A percentile compares a stretch with the other conserved stretches of the same genome.
These are phyloP conservation scores for Geotrichum fermentans DNA, from an alignment of 1,139 yeast genomes.

Conservation along the genomic window DNA sequence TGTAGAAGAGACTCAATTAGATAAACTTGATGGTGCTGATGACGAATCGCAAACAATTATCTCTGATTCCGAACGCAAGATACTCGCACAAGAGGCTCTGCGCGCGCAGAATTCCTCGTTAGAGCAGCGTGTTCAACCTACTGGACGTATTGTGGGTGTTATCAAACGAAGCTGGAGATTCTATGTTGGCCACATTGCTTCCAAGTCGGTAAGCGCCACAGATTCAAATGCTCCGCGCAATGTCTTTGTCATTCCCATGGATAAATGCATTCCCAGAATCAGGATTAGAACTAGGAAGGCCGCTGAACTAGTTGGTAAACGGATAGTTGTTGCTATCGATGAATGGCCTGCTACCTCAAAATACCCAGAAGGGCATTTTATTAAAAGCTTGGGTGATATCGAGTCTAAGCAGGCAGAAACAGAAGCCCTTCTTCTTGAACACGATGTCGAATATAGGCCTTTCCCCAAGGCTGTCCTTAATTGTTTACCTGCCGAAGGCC, in stretches of 20 bases:
- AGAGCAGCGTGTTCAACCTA: constrained; percentile 62
- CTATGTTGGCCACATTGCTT: constrained; percentile 91
- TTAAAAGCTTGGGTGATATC: constrained; percentile 79
- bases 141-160: constrained; percentile 87
- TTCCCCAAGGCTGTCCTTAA: constrained; percentile 87
- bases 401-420: constrained; percentile 95
- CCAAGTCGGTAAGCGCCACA: constrained; percentile 64
- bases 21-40: constrained; percentile 49
- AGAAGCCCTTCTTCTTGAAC: constrained; percentile 87
- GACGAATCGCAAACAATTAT: constrained; percentile 45
- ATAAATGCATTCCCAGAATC: constrained; percentile 78
- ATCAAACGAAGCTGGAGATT: constrained; percentile 91
- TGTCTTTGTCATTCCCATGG: constrained; percentile 86
- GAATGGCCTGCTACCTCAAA: constrained; percentile 84
- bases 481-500: constrained; percentile 91
- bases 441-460: constrained; percentile 94
- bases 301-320: constrained; percentile 70
- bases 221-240: constrained; percentile 52
- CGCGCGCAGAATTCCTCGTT: constrained; percentile 49
- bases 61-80: constrained; percentile 69
- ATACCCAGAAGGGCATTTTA: constrained; percentile 92
- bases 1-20: constrained; percentile 65
- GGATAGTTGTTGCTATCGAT: constrained; percentile 89
- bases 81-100: constrained; percentile 73
- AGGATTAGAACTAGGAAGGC: constrained; percentile 86